phyloP scores from a whole-genome alignment of 352 stramenopile genomes.

The Peronospora destructor region DNA sequence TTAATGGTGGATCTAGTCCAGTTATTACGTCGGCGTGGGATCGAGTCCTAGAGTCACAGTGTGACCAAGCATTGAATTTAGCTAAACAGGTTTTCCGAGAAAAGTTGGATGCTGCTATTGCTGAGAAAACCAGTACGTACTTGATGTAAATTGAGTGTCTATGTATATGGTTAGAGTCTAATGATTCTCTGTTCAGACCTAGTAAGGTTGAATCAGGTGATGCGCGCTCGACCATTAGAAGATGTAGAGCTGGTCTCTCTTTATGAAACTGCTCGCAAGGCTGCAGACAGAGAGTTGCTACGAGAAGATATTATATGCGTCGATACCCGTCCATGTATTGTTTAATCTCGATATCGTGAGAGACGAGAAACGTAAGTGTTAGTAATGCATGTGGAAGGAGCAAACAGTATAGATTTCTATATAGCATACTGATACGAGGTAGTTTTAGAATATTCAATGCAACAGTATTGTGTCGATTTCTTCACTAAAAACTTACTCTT shows the following conservation, averaged over 20 bases:
- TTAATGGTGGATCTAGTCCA: constrained; percentile 62
- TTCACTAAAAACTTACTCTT: constrained; percentile 33
- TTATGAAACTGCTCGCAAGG: constrained; percentile 30
- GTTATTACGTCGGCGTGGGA: constrained; percentile 82
- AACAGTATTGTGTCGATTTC: constrained; percentile 33
- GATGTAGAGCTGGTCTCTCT: constrained; percentile 28
- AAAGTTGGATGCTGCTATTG: constrained; percentile 25
- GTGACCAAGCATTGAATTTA: constrained; percentile 47
- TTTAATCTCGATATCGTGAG: no score
- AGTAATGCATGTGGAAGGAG: no score
- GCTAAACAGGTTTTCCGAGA: constrained; percentile 44
- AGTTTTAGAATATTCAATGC: no score
- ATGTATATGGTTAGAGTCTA: not conserved
- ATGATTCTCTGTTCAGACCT: constrained; percentile 20
- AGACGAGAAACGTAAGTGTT: no score
- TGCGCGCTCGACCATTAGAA: constrained; percentile 28
- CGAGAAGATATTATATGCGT: constrained; percentile 42
- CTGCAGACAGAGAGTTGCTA: constrained; percentile 31
- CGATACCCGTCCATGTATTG: no score
- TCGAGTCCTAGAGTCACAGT: constrained; percentile 68
- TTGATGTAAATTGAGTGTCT: not conserved
- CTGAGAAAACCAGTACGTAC: constrained; percentile 30
- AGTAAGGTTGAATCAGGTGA: constrained; percentile 27
- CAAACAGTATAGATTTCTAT: no score
- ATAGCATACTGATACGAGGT: no score